phyloP scores from a whole-genome alignment of 805 yeast species.

The Saccharomycopsis schoenii region DNA sequence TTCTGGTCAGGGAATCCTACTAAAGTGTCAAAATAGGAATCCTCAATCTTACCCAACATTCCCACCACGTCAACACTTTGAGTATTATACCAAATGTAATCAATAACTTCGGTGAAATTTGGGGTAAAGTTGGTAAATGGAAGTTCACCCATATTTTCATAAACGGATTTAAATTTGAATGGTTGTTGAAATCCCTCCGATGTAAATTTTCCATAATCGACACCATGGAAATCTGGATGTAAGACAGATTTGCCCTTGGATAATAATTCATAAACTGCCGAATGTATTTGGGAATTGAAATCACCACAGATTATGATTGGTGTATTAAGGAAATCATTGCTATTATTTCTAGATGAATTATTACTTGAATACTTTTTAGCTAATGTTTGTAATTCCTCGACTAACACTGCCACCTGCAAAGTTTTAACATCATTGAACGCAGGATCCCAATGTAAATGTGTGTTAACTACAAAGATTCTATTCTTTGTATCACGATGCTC shows the following conservation, averaged over 20 bases:
- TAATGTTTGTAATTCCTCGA: conserved; percentile 74
- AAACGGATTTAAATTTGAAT: conserved; percentile 76
- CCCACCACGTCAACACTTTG: conserved; percentile 75
- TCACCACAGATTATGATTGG: conserved; percentile 92
- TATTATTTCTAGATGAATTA: conserved; percentile 23
- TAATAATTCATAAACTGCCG: conserved; percentile 88
- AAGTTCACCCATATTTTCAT: conserved; percentile 74
- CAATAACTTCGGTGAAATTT: conserved; percentile 84
- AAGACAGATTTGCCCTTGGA: conserved; percentile 70
- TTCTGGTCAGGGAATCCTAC: conserved; percentile 93
- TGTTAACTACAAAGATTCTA: conserved; percentile 66
- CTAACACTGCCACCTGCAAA: conserved; percentile 83
- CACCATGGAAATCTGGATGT: conserved; percentile 74
- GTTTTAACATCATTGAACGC: conserved; percentile 92
- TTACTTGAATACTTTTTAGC: conserved; percentile 35
- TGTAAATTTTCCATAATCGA: conserved; percentile 87
- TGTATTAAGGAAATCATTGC: conserved; percentile 45
- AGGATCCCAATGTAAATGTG: conserved; percentile 99
- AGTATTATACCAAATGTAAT: conserved; percentile 92
- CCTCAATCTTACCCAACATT: conserved; percentile 74
- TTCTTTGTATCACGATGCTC: conserved; percentile 68
- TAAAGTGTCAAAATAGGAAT: conserved; percentile 59
- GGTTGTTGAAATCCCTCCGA: conserved; percentile 79
- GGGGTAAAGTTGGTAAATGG: conserved; percentile 96
- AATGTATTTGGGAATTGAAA: conserved; percentile 76